Base-by-base conservation (phyloP, 768 basidiomycete species). In the Leccinum boreale region DNA sequence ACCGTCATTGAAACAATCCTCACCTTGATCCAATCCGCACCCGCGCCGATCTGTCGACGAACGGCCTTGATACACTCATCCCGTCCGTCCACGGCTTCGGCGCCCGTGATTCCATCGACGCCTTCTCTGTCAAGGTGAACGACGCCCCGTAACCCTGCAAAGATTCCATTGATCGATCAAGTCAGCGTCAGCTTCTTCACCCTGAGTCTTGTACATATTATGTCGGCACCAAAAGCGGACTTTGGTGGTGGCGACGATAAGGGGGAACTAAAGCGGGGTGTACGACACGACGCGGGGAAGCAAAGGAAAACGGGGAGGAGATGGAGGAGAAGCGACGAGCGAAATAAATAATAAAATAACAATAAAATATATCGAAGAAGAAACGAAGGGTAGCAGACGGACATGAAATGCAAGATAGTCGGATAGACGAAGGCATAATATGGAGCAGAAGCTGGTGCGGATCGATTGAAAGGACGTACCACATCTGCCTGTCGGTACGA, bases 11-110 rank as follows among this genome's bases (percentile, higher is more conserved):
- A 5, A 45, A 19, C 19, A 12, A 21, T 24, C 17, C 23, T 42
- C 58, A 82, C 81, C 78, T 87, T 86, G 62, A 88, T 84, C 82
- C 81, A 85, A 69, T 87, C 86, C 4, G 85, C 81, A 7, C 85
- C 85, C 12, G 82, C 80, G 29, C 85, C 85, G 55, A 87, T 78
- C 61, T 87, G 86, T 57, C 76, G 77, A 26, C 85, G 75, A 5
- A 85, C 82, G 12, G 79, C 84, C 58, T 76, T 77, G 42, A 80
- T 66, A 62, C 85, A 84, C 35, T 75, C 82, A 28, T 79, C 80
- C 23, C 77, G 70, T 1, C 85, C 86, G 60, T 87, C 85, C 1
- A 79, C 85, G 4, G 78, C 76, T 57, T 85, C 81, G 9, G 84
- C 83, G 6, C 86, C 83, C 4, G 75, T 79, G 39, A 83, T 73